A percentile compares a stretch with the other conserved stretches of the same genome.
Evolutionary conservation across 257 asterid species (phyloP).

Genomic region (Scutellaria minor): DNA sequence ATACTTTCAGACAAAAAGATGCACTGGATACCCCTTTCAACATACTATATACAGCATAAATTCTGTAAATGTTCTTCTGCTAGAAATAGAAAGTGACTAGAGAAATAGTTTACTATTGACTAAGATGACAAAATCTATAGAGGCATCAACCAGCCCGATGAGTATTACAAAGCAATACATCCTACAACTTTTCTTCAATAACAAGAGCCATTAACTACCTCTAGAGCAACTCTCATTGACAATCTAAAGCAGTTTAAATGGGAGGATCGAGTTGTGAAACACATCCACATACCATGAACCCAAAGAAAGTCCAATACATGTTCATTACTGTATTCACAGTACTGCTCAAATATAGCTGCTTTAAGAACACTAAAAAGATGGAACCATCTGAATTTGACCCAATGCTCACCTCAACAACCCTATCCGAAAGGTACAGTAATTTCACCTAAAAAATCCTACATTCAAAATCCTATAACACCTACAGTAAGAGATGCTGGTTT

Average conservation of each 20-base stretch:
- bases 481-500: slow-evolving; percentile 5
- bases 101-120: background rate
- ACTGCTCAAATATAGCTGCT: slow-evolving; percentile 7
- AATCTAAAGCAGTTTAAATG: slow-evolving; percentile 4
- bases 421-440: background rate
- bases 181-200: background rate
- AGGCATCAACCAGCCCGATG: background rate
- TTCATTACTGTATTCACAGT: background rate
- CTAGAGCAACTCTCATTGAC: background rate
- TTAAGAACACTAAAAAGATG: slow-evolving; percentile 7
- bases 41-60: slow-evolving; percentile 3
- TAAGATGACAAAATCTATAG: background rate
- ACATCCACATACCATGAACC: background rate
- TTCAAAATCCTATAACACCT: slow-evolving; percentile 5
- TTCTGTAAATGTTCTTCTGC: slow-evolving; percentile 9
- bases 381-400: background rate
- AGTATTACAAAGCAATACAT: background rate
- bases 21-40: background rate
- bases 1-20: background rate
- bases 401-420: background rate
- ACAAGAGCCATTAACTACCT: slow-evolving; percentile 11
- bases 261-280: background rate
- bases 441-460: slow-evolving; percentile 25
- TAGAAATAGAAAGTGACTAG: slow-evolving; percentile 24
- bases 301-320: background rate